A percentile compares a stretch with the other conserved stretches of the same genome.
These are phyloP conservation scores for Verticillium zaregamsianum DNA, from an alignment of 2,329 filamentous ascomycete species.

Conservation along the genomic window DNA sequence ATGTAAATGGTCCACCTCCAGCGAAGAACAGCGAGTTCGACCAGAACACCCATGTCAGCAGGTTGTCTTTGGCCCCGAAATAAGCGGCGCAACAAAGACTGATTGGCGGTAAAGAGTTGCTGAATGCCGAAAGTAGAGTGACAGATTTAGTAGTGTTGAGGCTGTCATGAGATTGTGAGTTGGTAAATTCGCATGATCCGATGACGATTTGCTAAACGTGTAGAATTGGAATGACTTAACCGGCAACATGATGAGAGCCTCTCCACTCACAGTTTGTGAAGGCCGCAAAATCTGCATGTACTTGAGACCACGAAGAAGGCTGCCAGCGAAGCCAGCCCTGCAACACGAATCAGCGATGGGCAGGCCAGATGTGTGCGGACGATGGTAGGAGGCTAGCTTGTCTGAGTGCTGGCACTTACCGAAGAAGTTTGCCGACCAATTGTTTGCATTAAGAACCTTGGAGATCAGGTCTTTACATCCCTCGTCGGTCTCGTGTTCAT, in stretches of 20 bases:
- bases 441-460: neutral
- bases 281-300: neutral
- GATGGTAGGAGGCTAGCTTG: neutral
- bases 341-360: neutral
- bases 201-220: too few relatives aligned
- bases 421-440: neutral
- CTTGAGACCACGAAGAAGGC: neutral
- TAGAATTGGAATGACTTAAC: too few relatives aligned
- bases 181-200: too few relatives aligned
- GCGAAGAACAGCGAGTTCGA: neutral
- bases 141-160: neutral
- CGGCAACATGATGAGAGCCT: neutral
- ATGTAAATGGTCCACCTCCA: neutral
- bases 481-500: neutral
- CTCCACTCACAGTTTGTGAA: neutral
- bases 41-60: neutral
- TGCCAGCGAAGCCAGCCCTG: neutral
- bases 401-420: neutral
- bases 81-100: neutral
- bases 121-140: neutral
- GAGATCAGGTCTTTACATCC: neutral
- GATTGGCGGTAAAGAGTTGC: neutral
- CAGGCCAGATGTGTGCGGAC: neutral
- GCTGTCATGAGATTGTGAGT: neutral
- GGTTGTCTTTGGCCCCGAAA: neutral